Base-by-base conservation (phyloP, 768 basidiomycete genomes). In the Hebeloma cylindrosporum region DNA sequence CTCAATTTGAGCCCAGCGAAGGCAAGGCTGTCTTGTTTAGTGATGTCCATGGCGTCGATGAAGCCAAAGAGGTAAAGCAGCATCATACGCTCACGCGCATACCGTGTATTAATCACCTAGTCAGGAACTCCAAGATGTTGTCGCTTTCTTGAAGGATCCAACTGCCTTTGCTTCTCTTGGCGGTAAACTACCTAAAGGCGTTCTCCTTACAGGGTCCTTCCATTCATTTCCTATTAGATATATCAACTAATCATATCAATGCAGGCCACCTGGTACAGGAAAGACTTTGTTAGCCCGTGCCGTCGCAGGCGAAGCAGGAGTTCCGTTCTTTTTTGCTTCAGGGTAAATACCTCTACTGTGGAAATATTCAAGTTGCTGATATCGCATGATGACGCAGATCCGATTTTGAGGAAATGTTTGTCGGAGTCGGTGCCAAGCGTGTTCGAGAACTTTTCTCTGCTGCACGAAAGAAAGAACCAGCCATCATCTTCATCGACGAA, bases 401-500 rank as follows among this genome's bases (percentile, higher is more conserved):
- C 39, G 93, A 96, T 59, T 98, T 98, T 52, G 95, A 98, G 62
- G 95, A 98, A 65, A 94, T 98, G 84, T 95, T 93, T 61, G 93
- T 95, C 35, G 93, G 93, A 43, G 86, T 91, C 26, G 93, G 93
- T 40, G 94, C 96, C 11, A 93, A 94, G 62, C 85, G 96, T 8
- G 89, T 99, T 29, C 80, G 96, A 29, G 95, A 98, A 51, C 79
- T 99, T 21, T 99, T 99, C 56, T 83, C 89, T 4, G 83, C 90
- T 5, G 96, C 96, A 17, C 80, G 93, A 40, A 94, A 95, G 69
- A 90, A 90, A 62, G 82, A 94, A 48, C 94, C 96, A 4, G 87
- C 96, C 11, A 98, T 99, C 65, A 93, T 99, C 50, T 99, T 99
- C 70, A 98, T 99, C 57, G 93, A 97, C 57, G 93, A 97, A 60